phyloP scores from a whole-genome alignment of 345 rosid species.

The Murraya paniculata region DNA sequence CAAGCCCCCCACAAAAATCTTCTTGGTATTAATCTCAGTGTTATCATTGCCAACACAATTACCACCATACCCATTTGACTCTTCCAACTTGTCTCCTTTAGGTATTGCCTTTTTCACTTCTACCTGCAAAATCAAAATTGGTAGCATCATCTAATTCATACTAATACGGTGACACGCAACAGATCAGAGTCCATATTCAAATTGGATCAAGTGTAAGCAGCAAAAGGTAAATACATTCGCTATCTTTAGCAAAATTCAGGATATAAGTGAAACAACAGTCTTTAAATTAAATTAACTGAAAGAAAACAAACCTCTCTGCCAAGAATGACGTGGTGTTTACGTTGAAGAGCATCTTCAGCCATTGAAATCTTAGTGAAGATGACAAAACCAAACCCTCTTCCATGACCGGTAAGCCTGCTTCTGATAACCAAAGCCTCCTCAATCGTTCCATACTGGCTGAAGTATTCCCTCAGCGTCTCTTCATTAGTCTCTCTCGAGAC shows the following conservation, averaged over 20 bases:
- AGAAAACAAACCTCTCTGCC: conserved; percentile 17
- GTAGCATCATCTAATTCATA: not conserved
- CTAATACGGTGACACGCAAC: not conserved
- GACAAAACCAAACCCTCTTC: conserved; percentile 24
- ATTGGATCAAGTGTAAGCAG: too few relatives aligned
- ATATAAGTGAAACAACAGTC: not conserved
- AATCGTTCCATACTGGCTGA: conserved; percentile 8
- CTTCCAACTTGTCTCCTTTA: not conserved
- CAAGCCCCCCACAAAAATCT: conserved; percentile 26
- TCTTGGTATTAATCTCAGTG: not conserved
- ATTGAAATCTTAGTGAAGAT: conserved; percentile 10
- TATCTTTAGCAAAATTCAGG: too few relatives aligned
- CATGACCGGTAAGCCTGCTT: not conserved
- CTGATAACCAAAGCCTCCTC: conserved; percentile 11
- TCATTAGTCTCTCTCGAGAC: not conserved
- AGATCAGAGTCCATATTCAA: too few relatives aligned
- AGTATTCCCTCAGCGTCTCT: not conserved
- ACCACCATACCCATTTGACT: not conserved
- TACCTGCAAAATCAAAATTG: not conserved
- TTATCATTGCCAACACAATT: not conserved
- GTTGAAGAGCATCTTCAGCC: conserved; percentile 10
- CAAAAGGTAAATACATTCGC: too few relatives aligned
- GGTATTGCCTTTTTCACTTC: conserved; percentile 13
- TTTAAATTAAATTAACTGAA: not conserved
- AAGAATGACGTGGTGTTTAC: conserved; percentile 12